Conservation (phyloP, 345 rosid genomes). For the Cardamine occulta region DNA sequence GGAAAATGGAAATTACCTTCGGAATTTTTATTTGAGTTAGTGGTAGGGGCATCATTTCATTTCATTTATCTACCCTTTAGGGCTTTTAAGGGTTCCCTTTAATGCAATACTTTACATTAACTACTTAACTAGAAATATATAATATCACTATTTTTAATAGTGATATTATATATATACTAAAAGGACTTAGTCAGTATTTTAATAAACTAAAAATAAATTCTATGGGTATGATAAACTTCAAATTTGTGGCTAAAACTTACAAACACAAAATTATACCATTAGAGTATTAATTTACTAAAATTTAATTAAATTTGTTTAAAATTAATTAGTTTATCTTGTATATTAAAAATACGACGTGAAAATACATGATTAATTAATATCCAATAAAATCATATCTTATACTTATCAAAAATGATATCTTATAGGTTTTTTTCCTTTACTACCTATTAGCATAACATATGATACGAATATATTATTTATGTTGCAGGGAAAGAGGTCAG, state of each 20-base stretch:
- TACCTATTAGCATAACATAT: no score
- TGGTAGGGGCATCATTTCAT: conserved; percentile 44
- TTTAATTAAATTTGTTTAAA: neutral
- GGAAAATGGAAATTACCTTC: conserved; percentile 5
- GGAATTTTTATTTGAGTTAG: conserved; percentile 28
- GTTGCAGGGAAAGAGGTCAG: no score
- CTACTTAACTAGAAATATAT: neutral
- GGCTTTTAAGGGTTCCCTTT: conserved; percentile 32
- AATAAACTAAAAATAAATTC: neutral
- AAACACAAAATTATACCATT: neutral
- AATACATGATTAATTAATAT: neutral
- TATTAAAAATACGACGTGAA: neutral
- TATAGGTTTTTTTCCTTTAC: no score
- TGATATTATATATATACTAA: neutral
- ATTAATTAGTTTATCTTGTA: neutral
- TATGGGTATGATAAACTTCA: neutral
- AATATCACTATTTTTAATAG: neutral
- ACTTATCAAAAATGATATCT: neutral
- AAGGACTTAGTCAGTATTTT: neutral
- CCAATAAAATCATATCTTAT: no score
- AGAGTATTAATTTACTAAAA: no score
- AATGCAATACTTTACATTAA: neutral
- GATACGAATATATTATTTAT: no score
- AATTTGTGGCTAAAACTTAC: neutral
- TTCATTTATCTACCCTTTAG: conserved; percentile 42